Conservation (phyloP, 306 rosid genomes). For the Oxytropis ochrocephala region DNA sequence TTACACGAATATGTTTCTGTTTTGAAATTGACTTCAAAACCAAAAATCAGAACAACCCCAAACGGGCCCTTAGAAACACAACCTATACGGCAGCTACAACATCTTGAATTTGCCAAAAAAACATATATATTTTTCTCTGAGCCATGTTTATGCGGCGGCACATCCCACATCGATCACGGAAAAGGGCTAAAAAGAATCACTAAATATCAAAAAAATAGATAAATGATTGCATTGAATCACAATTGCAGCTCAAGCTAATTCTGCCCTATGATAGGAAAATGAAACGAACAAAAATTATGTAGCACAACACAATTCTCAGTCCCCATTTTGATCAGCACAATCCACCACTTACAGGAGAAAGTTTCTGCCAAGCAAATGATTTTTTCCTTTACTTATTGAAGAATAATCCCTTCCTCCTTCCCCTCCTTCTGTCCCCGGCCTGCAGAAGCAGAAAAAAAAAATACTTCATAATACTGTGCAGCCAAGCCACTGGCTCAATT, state of each 20-base stretch:
- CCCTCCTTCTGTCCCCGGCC: constrained; percentile 83
- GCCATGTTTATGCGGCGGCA: no score
- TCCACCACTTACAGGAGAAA: constrained; percentile 22
- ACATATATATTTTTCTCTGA: no score
- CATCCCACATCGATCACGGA: background rate
- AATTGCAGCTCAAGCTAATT: constrained; percentile 40
- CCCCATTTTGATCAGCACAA: background rate
- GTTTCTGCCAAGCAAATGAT: constrained; percentile 16
- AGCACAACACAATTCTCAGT: constrained; percentile 23
- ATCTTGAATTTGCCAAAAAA: no score
- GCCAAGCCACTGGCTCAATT: background rate
- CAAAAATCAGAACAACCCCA: no score
- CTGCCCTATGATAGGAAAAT: constrained; percentile 28
- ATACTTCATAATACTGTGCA: background rate
- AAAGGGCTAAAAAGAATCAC: constrained; percentile 1
- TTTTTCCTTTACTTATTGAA: constrained; percentile 42
- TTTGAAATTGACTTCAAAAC: no score
- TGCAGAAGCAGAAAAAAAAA: constrained; percentile 32
- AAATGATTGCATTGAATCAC: constrained; percentile 16
- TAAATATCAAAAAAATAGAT: constrained; percentile 10
- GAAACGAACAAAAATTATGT: constrained; percentile 21
- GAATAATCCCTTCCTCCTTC: constrained; percentile 64
- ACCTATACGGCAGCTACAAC: no score
- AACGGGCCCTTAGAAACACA: no score
- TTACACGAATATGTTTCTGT: no score